Percentiles rank a stretch among this genome's conserved stretches.
Conservation (phyloP, 805 yeast genomes). For the Candida suzukii region DNA sequence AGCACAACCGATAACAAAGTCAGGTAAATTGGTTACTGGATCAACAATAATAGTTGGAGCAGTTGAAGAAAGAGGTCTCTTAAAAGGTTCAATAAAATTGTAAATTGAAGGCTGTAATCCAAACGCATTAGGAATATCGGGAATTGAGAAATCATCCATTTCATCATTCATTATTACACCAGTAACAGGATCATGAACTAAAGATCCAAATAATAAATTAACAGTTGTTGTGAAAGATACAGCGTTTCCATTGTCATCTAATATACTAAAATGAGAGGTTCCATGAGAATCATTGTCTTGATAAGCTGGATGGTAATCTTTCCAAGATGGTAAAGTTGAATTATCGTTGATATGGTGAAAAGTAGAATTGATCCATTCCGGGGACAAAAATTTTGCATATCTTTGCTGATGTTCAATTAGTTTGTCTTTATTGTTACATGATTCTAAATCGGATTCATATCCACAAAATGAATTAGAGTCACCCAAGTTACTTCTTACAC, state of each 20-base stretch:
- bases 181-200: conserved; percentile 72
- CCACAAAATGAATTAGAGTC: conserved; percentile 36
- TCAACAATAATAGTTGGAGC: conserved; percentile 65
- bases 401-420: conserved; percentile 25
- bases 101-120: conserved; percentile 73
- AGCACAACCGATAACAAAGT: conserved; percentile 80
- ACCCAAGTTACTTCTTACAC: conserved; percentile 81
- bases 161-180: conserved; percentile 83
- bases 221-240: conserved; percentile 87
- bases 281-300: conserved; percentile 81
- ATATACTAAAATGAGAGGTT: conserved; percentile 78
- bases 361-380: conserved; percentile 53
- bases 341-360: conserved; percentile 43
- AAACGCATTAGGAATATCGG: conserved; percentile 65
- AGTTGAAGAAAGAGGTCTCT: conserved; percentile 80
- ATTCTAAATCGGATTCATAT: conserved; percentile 14
- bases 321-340: conserved; percentile 57
- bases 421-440: background rate
- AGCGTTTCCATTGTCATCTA: conserved; percentile 70
- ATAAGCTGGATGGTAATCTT: conserved; percentile 71
- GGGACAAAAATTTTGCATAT: conserved; percentile 37
- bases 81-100: conserved; percentile 69
- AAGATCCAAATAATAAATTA: conserved; percentile 75
- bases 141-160: conserved; percentile 91
- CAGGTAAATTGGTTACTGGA: conserved; percentile 37